phyloP scores from a whole-genome alignment of 2,329 filamentous ascomycete species.

The Colletotrichum sp. region DNA sequence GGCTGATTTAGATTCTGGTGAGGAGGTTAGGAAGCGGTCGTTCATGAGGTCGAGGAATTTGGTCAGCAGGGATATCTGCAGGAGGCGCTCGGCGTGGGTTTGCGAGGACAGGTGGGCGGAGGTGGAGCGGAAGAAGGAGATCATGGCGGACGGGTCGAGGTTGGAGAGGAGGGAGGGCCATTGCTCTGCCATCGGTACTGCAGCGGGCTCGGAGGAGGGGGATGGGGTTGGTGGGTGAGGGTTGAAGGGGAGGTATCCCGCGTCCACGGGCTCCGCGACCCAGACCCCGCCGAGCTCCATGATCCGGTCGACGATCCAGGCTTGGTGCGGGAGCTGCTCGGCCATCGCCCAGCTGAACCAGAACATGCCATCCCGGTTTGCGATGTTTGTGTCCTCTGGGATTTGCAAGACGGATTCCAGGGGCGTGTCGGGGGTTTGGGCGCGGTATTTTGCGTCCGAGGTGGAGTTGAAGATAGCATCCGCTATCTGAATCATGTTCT shows the following conservation, averaged over 20 bases:
- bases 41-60: not conserved
- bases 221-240: not conserved
- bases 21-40: not conserved
- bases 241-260: not conserved
- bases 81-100: not conserved
- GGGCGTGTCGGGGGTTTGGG: not conserved
- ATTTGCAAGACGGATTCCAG: not conserved
- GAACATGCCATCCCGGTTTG: not conserved
- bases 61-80: not conserved
- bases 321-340: not conserved
- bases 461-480: not conserved
- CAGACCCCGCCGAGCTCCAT: not conserved
- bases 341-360: not conserved
- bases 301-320: not conserved
- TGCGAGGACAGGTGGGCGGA: not conserved
- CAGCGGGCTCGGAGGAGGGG: not conserved
- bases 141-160: not conserved
- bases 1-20: not conserved
- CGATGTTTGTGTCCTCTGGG: accelerated
- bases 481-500: accelerated
- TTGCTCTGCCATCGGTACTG: not conserved
- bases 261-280: not conserved
- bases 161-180: not conserved
- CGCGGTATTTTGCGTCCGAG: not conserved
- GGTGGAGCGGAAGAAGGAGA: not conserved